Evolutionary conservation across 371 early-diverging fungal species (phyloP).

Genomic region (Mortierella sp.): DNA sequence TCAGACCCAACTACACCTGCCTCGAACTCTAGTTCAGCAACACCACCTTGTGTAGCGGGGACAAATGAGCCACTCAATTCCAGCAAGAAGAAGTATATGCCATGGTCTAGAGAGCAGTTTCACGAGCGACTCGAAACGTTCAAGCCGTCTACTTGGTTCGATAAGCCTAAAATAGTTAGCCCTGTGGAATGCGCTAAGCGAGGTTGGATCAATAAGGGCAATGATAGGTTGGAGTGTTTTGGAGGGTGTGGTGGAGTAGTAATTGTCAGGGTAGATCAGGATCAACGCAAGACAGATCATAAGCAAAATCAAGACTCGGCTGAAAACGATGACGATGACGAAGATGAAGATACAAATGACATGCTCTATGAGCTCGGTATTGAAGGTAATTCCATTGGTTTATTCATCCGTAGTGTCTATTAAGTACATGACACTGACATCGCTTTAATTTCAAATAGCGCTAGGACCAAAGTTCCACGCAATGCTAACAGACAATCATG

Average conservation of each 20-base stretch:
- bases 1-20: not conserved
- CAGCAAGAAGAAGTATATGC: slow-evolving; percentile 32
- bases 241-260: slow-evolving; percentile 54
- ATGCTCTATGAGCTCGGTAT: slow-evolving; percentile 16
- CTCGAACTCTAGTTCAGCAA: not conserved
- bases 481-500: slow-evolving; percentile 43
- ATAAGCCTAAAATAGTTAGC: slow-evolving; percentile 57
- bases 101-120: slow-evolving; percentile 55
- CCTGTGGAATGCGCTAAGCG: slow-evolving; percentile 58
- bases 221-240: slow-evolving; percentile 56
- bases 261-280: slow-evolving; percentile 31
- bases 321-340: not conserved
- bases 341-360: not conserved
- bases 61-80: not conserved
- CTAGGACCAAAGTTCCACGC: slow-evolving; percentile 47
- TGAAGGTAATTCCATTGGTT: slow-evolving; percentile 17
- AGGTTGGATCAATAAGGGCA: slow-evolving; percentile 58
- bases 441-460: slow-evolving; percentile 5
- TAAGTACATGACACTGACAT: not conserved
- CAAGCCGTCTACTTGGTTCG: slow-evolving; percentile 59
- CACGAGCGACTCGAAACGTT: slow-evolving; percentile 57
- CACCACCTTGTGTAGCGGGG: not conserved
- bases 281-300: not conserved
- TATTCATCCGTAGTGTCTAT: not conserved
- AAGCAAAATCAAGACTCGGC: not conserved